Evolutionary conservation across 192 early-diverging fungal species (phyloP), one percentile per base, ranked within the genome.

Genomic region (Podila clonocystis): DNA sequence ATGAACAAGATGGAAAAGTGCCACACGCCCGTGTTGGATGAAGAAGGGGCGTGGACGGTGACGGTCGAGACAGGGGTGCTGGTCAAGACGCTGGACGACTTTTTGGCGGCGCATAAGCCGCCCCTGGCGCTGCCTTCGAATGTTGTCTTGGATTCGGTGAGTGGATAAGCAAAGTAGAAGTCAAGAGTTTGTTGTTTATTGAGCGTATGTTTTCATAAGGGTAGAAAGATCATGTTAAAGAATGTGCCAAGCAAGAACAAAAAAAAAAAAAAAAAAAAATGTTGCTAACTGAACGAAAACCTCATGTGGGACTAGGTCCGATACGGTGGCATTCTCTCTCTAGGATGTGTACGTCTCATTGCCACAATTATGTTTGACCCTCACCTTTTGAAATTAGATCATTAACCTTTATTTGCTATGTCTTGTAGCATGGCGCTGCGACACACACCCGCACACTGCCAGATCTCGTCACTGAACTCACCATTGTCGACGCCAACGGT

Each of bases 401-500:
- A n/a, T 26, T 62, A 20, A 45, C 5, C 31, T 38, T 30, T 34
- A 57, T 33, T 61, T 38, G 71, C 15, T 22, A 60, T 4, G 6
- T 24, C 2, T 28, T 12, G 5, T 59, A 63, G 62, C 73, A 82
- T 64, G 82, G 82, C 17, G 73, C 73, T 9, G 64, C 31, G 20
- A 67, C 73, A 9, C 63, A 62, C 13, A 48, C 68, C 6, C 62
- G 82, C 15, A 65, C 65, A 9, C 48, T 75, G 8, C 45, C 82
- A 0, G 82, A 82, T 30, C 50, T 66, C 17, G 63, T 71, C 11
- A 59, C 45, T 28, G 29, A 63, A 24, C 50, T 82, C 38, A 70
- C 67, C n/a, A 82, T 82, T 11, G 55, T 82, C 15, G 49, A 64
- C 26, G 68, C 62, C 50, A 26, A 59, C 20, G 82, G 82, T n/a